A percentile compares a stretch with the other conserved stretches of the same genome.
Conservation (phyloP, 257 asterid species). For the Solanum etuberosum region DNA sequence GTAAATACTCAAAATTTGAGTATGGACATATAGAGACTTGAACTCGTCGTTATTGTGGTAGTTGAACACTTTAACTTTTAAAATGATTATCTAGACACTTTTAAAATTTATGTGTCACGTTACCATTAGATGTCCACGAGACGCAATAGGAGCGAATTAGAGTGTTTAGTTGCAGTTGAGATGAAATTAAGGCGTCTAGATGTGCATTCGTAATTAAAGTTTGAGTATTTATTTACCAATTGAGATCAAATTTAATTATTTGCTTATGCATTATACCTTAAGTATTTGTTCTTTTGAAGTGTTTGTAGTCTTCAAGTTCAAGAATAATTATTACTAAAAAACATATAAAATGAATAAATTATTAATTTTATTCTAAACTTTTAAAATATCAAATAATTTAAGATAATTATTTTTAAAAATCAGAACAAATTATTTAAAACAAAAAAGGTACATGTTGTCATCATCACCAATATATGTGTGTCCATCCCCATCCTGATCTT, state of each 20-base stretch:
- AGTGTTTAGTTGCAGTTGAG: neutral
- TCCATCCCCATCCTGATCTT: neutral
- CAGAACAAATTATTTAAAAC: no score
- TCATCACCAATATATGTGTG: neutral
- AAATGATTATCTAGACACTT: neutral
- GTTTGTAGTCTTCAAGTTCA: neutral
- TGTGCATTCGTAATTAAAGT: neutral
- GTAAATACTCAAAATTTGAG: neutral
- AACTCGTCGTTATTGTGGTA: neutral
- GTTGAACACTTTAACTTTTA: neutral
- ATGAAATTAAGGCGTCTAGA: neutral
- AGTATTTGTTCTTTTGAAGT: neutral
- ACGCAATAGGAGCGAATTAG: no score
- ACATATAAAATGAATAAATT: no score
- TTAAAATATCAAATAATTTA: neutral
- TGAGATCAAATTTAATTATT: neutral
- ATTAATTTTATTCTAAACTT: neutral
- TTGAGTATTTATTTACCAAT: neutral
- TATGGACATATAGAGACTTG: neutral
- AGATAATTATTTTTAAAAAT: neutral
- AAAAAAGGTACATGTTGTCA: neutral
- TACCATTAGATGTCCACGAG: neutral
- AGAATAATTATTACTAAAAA: neutral
- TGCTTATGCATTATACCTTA: neutral
- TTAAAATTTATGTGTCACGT: neutral